Evolutionary conservation across 2,329 filamentous ascomycete species (phyloP).

Genomic region (Ascocoryne sarcoides): DNA sequence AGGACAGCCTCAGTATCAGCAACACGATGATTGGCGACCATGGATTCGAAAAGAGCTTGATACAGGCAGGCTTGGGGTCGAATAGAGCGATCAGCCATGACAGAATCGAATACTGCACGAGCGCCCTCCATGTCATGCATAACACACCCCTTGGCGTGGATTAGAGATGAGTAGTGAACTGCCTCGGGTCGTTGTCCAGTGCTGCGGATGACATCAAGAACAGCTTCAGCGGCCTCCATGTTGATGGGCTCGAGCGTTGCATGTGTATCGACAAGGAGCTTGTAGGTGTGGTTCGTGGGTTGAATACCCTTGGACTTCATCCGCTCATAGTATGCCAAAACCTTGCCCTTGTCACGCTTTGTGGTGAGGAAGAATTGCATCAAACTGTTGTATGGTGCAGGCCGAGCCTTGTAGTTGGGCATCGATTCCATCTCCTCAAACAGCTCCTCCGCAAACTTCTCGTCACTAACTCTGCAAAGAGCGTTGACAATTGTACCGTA

Average conservation of each 20-base stretch:
- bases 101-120: constrained; percentile 70
- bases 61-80: constrained; percentile 78
- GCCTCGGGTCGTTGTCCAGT: constrained; percentile 74
- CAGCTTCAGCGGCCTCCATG: constrained; percentile 76
- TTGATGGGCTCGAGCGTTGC: constrained; percentile 88
- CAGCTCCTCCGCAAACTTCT: constrained; percentile 94
- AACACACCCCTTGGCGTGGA: constrained; percentile 92
- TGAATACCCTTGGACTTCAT: constrained; percentile 83
- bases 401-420: constrained; percentile 96
- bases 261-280: constrained; percentile 90
- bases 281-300: constrained; percentile 93
- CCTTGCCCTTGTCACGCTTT: constrained; percentile 91
- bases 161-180: constrained; percentile 90
- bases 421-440: constrained; percentile 99
- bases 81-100: constrained; percentile 59
- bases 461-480: constrained; percentile 91
- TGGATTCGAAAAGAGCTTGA: constrained; percentile 92
- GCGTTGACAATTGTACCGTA: constrained; percentile 98
- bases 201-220: constrained; percentile 69
- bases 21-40: constrained; percentile 90
- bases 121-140: constrained; percentile 85
- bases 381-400: constrained; percentile 97
- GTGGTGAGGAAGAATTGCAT: constrained; percentile 99
- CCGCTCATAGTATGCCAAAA: constrained; percentile 86
- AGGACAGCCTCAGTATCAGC: constrained; percentile 67